A percentile compares a stretch with the other conserved stretches of the same genome.
Conservation (phyloP, 2,329 filamentous ascomycete species). For the Didymella glomerata region DNA sequence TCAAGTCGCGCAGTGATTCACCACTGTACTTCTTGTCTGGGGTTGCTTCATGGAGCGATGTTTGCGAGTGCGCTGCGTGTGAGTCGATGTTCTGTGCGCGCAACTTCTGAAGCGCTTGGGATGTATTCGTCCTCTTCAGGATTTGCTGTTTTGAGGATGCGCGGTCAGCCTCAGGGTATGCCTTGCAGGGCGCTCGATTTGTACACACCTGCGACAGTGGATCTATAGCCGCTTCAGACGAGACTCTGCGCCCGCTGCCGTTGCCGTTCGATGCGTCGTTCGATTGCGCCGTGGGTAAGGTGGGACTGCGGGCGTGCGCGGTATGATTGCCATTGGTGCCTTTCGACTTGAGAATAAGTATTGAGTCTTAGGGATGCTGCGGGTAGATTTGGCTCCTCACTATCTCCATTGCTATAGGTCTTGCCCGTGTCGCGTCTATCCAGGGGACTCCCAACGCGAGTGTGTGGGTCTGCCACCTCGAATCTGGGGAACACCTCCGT, state of each 20-base stretch:
- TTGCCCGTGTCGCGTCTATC: constrained; percentile 40
- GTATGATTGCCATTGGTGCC: constrained; percentile 42
- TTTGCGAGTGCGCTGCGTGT: constrained; percentile 38
- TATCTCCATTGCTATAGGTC: constrained; percentile 35
- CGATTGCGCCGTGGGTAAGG: constrained; percentile 26
- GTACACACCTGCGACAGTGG: constrained; percentile 71
- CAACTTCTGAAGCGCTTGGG: constrained; percentile 65
- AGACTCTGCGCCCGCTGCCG: constrained; percentile 24
- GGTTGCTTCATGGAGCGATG: constrained; percentile 60
- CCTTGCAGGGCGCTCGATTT: constrained; percentile 14
- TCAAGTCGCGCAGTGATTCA: constrained; percentile 38
- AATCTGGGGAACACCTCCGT: constrained; percentile 54
- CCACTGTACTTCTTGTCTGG: constrained; percentile 45
- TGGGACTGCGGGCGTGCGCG: constrained; percentile 39
- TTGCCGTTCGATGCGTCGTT: constrained; percentile 35
- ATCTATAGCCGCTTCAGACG: constrained; percentile 63
- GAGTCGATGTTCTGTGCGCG: constrained; percentile 57
- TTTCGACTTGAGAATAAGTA: constrained; percentile 32
- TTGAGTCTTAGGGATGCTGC: constrained; percentile 22
- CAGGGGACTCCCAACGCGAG: constrained; percentile 39
- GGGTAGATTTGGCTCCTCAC: constrained; percentile 18
- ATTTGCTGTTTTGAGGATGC: constrained; percentile 56
- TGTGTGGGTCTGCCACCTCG: constrained; percentile 55
- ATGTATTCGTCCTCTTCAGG: constrained; percentile 72
- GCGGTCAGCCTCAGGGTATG: constrained; percentile 24